A percentile compares a stretch with the other conserved stretches of the same genome.
Conservation (phyloP, 345 rosid species). For the Euphorbia tirucalli region DNA sequence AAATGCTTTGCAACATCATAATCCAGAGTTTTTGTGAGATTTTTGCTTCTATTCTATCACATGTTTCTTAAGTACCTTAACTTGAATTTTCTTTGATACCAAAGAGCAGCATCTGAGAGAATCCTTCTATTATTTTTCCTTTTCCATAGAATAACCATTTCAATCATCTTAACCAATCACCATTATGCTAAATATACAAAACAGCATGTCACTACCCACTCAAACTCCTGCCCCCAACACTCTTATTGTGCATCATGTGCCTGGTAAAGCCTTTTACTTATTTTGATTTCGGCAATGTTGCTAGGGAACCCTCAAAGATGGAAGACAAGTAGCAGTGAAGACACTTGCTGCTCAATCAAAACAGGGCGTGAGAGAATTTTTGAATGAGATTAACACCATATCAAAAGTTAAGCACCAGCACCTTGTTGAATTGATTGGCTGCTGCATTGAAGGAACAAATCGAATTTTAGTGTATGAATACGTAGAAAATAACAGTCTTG, state of each 20-base stretch:
- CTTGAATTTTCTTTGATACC: background rate
- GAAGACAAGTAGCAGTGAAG: constrained; percentile 71
- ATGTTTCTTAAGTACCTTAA: background rate
- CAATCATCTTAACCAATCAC: background rate
- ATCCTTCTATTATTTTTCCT: background rate
- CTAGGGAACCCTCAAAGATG: constrained; percentile 63
- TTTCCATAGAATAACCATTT: background rate
- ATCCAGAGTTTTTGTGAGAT: no score
- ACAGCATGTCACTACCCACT: background rate
- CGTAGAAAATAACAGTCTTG: constrained; percentile 78
- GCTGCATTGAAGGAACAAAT: constrained; percentile 61
- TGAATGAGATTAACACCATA: constrained; percentile 68
- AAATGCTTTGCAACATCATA: background rate
- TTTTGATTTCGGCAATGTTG: constrained; percentile 14
- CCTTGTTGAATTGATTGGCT: constrained; percentile 85
- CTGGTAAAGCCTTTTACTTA: background rate
- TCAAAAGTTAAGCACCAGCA: constrained; percentile 73
- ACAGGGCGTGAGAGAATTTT: constrained; percentile 77
- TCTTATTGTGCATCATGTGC: constrained; percentile 3
- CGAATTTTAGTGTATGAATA: constrained; percentile 85
- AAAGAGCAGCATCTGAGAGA: background rate
- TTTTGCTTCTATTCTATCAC: background rate
- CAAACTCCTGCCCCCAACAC: background rate
- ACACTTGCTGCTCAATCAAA: constrained; percentile 65
- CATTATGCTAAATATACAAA: background rate